phyloP scores from a whole-genome alignment of 108 stramenopile species.

The Discostella pseudostelligera region DNA sequence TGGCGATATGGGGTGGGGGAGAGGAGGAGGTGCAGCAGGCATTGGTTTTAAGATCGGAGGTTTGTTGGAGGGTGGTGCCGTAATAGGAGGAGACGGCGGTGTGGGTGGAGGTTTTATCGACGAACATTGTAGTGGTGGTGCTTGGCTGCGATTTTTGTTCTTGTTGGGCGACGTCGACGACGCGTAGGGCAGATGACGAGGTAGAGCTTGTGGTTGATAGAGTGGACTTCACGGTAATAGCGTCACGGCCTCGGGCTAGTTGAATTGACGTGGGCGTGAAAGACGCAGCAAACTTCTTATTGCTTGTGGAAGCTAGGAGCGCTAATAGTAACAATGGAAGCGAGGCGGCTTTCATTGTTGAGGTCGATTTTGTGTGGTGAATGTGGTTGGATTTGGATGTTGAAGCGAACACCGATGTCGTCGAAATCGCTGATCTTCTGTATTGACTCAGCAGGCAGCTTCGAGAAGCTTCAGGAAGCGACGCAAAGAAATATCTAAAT shows the following conservation, averaged over 20 bases:
- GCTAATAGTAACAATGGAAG: background rate
- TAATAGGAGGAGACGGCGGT: constrained; percentile 79
- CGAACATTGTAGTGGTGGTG: constrained; percentile 7
- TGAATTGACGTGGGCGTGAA: too few species aligned
- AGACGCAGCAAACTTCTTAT: background rate
- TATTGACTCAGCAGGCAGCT: too few species aligned
- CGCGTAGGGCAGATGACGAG: background rate
- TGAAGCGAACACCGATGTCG: too few species aligned
- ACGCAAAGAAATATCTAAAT: too few species aligned
- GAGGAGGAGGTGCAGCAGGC: constrained; percentile 90
- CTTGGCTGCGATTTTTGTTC: constrained; percentile 3
- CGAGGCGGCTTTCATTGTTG: constrained; percentile 8
- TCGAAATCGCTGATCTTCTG: too few species aligned
- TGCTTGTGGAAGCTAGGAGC: background rate
- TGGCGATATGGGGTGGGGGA: constrained; percentile 73
- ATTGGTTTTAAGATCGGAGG: constrained; percentile 91
- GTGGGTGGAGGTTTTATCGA: constrained; percentile 35
- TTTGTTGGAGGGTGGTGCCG: constrained; percentile 74
- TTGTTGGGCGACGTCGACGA: background rate
- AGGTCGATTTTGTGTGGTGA: background rate
- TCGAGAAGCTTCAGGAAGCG: too few species aligned
- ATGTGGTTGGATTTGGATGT: background rate
- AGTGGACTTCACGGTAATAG: background rate
- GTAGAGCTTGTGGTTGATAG: background rate
- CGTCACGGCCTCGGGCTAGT: too few species aligned